Base-by-base conservation (phyloP, 371 early-diverging fungal species). In the Haplosporangium sp. region DNA sequence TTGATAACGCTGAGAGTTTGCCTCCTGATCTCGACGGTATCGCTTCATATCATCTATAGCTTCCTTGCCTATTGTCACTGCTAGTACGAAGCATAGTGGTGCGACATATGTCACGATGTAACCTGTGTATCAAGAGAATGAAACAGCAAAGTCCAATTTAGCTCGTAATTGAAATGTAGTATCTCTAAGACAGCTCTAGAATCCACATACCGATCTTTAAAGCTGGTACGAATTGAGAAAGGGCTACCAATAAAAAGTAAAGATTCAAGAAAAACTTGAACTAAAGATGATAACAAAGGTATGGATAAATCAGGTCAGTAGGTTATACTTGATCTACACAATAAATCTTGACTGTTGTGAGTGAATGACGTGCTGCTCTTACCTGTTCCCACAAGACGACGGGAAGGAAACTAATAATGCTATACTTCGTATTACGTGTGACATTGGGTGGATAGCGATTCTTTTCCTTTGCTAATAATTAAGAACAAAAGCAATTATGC, bases 181-280 rank as follows among this genome's bases (percentile, higher is more conserved):
- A n/a, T 50, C n/a, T 50, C 50, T 48, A 44, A 44, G 1, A 13
- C 61, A 17, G 11, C 50, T 13, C 35, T 39, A 59, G 50, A 52
- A 55, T 37, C 39, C 19, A 44, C 72, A 72, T 88, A 88, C 94
- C 94, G 47, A 94, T 94, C 77, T 93, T 91, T 63, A 98, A 86
- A 20, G 93, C 91, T 10, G 97, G 97, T 17, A 97, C 88, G 74
- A 97, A 92, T 85, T 99, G 99, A 19, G 97, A 95, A 61, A 99
- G 78, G 9, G 98, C 96, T 6, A 99, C 97, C 19, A 98, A 85
- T 59, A 99, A 85, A 77, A 99, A 99, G 81, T 97, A 99, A 61
- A 99, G 77, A 83, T 99, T 99, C 85, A 98, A 97, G 72, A 99
- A 99, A 72, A 95, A 93, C 74, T 95, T 94, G 88, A 99, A 98